Evolutionary conservation across 805 yeast genomes (phyloP).

Genomic region (Wickerhamiella hasegawae): DNA sequence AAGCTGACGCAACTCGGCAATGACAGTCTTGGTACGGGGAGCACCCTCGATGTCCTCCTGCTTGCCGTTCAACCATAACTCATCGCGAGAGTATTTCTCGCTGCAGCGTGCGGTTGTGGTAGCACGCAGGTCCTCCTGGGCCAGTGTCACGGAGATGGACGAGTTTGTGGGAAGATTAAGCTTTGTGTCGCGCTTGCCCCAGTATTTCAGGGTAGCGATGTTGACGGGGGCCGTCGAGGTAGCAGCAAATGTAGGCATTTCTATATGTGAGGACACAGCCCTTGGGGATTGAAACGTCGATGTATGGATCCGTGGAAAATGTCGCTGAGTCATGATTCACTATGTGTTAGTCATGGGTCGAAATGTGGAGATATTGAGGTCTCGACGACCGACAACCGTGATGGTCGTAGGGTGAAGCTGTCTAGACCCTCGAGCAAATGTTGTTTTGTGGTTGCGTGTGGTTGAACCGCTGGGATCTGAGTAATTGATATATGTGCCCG

Average conservation of each 20-base stretch:
- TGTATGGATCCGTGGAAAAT: no score
- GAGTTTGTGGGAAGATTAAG: constrained; percentile 92
- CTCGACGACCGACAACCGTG: no score
- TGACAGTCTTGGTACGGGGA: constrained; percentile 39
- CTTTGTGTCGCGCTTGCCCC: constrained; percentile 92
- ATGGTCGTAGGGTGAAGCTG: no score
- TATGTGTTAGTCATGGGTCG: no score
- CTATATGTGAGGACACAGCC: no score
- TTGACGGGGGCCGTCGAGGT: constrained; percentile 94
- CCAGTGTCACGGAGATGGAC: constrained; percentile 83
- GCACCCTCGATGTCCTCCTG: constrained; percentile 52
- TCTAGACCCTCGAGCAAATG: no score
- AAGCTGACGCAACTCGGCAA: constrained; percentile 53
- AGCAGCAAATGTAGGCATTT: constrained; percentile 24
- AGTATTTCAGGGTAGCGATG: constrained; percentile 94
- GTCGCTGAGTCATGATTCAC: no score
- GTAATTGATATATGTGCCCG: no score
- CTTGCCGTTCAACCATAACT: constrained; percentile 74
- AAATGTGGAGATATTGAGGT: no score
- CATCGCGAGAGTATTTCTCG: constrained; percentile 39
- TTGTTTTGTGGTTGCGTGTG: no score
- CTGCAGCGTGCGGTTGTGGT: constrained; percentile 75
- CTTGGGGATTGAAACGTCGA: no score
- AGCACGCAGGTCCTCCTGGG: constrained; percentile 83
- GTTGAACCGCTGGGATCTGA: no score